Evolutionary conservation across 2,329 filamentous ascomycete species (phyloP).

Genomic region (Aureobasidium sp.): DNA sequence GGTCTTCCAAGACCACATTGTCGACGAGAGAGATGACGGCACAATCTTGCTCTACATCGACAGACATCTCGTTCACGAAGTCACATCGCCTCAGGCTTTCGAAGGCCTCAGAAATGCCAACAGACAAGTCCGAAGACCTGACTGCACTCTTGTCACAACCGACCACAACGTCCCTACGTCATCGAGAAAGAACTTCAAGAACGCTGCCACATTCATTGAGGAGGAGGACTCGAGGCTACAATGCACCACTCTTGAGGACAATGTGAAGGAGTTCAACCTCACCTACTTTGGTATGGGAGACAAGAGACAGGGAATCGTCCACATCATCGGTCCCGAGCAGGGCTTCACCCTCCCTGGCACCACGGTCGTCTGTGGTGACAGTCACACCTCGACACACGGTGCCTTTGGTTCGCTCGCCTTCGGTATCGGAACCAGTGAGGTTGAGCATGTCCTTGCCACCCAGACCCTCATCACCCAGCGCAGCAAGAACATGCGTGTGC

Average conservation of each 20-base stretch:
- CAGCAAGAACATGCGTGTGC: slow-evolving; percentile 98
- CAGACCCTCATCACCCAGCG: slow-evolving; percentile 91
- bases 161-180: slow-evolving; percentile 96
- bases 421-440: slow-evolving; percentile 95
- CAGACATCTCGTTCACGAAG: slow-evolving; percentile 94
- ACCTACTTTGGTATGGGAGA: slow-evolving; percentile 96
- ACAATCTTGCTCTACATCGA: slow-evolving; percentile 91
- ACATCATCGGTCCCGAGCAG: slow-evolving; percentile 97
- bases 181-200: slow-evolving; percentile 86
- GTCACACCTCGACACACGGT: slow-evolving; percentile 95
- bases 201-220: slow-evolving; percentile 86
- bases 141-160: slow-evolving; percentile 93
- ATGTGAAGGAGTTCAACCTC: slow-evolving; percentile 91
- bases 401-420: slow-evolving; percentile 93
- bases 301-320: slow-evolving; percentile 95
- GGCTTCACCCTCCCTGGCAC: slow-evolving; percentile 96
- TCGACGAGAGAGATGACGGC: slow-evolving; percentile 91
- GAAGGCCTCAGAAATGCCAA: slow-evolving; percentile 87
- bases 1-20: slow-evolving; percentile 89
- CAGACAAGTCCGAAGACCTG: slow-evolving; percentile 81
- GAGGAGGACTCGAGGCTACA: slow-evolving; percentile 90
- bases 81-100: slow-evolving; percentile 97
- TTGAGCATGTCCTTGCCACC: slow-evolving; percentile 95
- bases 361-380: slow-evolving; percentile 95
- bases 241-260: slow-evolving; percentile 93